Base-by-base conservation (phyloP, 2,329 filamentous ascomycete genomes). In the Alternaria arbusti region DNA sequence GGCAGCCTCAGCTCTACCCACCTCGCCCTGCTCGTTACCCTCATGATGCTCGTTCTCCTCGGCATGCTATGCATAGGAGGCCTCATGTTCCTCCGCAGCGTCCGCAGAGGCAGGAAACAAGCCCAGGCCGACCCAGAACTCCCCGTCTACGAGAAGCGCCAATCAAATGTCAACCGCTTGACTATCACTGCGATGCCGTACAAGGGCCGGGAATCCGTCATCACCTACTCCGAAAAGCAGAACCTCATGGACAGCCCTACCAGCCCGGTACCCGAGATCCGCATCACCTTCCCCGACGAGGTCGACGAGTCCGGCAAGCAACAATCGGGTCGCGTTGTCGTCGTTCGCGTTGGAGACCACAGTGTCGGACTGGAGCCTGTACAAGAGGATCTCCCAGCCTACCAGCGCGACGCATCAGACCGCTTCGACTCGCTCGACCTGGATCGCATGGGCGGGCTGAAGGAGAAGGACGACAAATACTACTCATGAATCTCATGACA, bases 231-330 rank as follows among this genome's bases (percentile, higher is more conserved):
- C 74, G 90, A 93, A 80, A 93, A 96, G 81, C 89, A 90, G 77
- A 89, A 89, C 69, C 89, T 96, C 82, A 88, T 95, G 70, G 86
- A 89, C 68, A 92, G 92, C 81, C 91, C 94, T 22, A 84, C 91
- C 73, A 92, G 88, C 80, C 91, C 91, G 70, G 87, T 98, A 26
- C 96, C 96, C 20, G 92, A 98, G 83, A 99, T 99, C 75, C 93
- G 94, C 82, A 97, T 99, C 81, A 98, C 96, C 36, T 98, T 99
- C 85, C 96, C 96, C 15, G 93, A 96, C 74, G 96, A 98, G 84
- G 90, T 96, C 72, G 94, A 97, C 77, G 92, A 93, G 54, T 76
- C 83, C 58, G 95, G 95, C 71, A 93, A 90, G 81, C 87, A 87
- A 73, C 91, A 91, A 83, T 93, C 91, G 70, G 95, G 95, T 32